Evolutionary conservation across 192 early-diverging fungal species (phyloP), one percentile per base, ranked within the genome.

Genomic region (Podila minutissima): DNA sequence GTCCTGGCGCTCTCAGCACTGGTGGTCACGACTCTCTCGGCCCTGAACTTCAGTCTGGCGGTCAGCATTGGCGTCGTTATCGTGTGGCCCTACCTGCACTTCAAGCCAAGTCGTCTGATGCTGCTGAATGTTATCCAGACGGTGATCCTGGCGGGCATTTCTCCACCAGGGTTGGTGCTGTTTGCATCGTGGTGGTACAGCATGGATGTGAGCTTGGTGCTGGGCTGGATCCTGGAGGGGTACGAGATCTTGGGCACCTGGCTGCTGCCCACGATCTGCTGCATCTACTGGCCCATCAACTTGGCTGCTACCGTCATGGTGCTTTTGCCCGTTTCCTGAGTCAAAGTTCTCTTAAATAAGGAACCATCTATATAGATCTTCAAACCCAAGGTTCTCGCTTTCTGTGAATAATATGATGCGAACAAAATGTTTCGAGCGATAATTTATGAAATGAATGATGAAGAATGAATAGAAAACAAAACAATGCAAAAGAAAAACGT

Each of bases 21-120:
- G 55, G 64, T 86, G 4, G 86, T 93, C 29, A 89, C 91, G 3
- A 90, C 89, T 9, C 78, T 93, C 5, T 91, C 92, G 0, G 85
- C 91, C 6, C 85, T 93, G 49, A 95, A 95, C 75, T 92, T 93
- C 74, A 93, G 91, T 74, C 66, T 93, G 62, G 92, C 90, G 0
- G 86, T 93, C 5, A 79, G 71, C 19, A 74, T 88, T 41, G 91
- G 90, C 63, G 77, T 87, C 8, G 64, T 90, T 20, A 85, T 88
- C 8, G 85, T 89, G 2, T 73, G 93, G 15, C 93, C 93, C 8
- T 88, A 90, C 71, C 73, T 88, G 60, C 58, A 89, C 8, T 89
- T 92, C 57, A 83, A 87, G 17, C 84, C 87, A 46, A 83, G 75
- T 17, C 29, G 32, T 6, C 60, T 38, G 26, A 31, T 48, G 5